Percentiles rank a stretch among this genome's conserved stretches.
phyloP scores from a whole-genome alignment of 169 alveolate genomes.

The Eimeria praecox region DNA sequence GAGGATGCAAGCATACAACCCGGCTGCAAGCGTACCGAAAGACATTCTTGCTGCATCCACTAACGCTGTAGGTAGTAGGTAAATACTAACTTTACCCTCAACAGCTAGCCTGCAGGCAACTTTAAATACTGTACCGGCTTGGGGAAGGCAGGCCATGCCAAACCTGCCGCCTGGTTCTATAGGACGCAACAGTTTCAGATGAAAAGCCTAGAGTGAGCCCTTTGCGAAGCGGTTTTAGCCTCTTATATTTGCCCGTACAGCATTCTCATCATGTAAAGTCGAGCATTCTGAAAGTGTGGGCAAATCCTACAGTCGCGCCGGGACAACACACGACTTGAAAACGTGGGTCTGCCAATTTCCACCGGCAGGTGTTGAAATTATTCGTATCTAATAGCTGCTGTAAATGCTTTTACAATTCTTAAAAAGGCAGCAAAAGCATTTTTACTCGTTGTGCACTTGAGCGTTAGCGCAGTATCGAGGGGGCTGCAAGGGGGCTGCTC shows the following conservation, averaged over 20 bases:
- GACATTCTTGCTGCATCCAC: no score
- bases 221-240: neutral
- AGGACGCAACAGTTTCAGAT: neutral
- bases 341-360: neutral
- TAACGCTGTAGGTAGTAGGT: no score
- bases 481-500: conserved; percentile 30
- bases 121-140: neutral
- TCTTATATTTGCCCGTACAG: neutral
- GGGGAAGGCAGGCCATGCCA: no score
- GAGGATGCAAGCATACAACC: no score
- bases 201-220: neutral
- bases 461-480: conserved; percentile 2
- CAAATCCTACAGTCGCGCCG: neutral
- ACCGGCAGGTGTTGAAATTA: neutral
- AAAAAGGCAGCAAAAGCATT: neutral
- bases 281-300: neutral
- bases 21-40: no score
- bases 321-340: neutral
- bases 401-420: neutral
- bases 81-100: no score
- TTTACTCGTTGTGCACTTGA: neutral
- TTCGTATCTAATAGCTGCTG: neutral
- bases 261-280: neutral
- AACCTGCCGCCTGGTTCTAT: no score
- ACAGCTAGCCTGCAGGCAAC: no score